Conservation (phyloP, 495 filamentous ascomycete species). For the Neurospora cerealis region DNA sequence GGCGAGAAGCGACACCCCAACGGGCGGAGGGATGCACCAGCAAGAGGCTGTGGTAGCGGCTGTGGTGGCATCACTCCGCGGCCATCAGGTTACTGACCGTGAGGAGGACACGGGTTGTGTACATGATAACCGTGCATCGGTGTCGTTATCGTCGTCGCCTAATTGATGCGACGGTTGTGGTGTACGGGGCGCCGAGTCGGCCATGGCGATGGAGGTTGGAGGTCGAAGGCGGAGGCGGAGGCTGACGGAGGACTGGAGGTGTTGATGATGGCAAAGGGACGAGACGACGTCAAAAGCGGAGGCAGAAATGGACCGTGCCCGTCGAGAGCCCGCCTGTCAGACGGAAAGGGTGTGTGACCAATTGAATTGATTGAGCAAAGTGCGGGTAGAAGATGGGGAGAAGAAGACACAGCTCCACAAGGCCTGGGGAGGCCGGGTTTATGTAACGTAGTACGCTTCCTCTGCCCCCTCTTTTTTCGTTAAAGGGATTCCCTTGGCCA, state of each 20-base stretch:
- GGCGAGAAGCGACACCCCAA: neutral
- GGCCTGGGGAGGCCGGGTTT: neutral
- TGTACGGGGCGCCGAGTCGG: neutral
- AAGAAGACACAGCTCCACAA: neutral
- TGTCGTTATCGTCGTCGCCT: neutral
- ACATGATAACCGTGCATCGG: neutral
- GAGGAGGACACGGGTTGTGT: neutral
- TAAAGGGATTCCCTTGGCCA: neutral
- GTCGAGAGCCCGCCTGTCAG: neutral
- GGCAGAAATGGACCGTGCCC: neutral
- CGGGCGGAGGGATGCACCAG: neutral
- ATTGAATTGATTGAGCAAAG: neutral
- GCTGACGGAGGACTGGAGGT: neutral
- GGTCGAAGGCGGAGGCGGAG: neutral
- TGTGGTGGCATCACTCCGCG: neutral
- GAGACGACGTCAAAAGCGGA: neutral
- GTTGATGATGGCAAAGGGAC: neutral
- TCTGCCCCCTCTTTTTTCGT: neutral
- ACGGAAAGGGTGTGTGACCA: neutral
- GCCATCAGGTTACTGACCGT: neutral
- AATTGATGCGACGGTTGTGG: neutral
- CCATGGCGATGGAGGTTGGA: neutral
- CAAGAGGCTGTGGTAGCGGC: neutral
- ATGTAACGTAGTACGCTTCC: neutral
- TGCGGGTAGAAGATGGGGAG: neutral